Conservation (phyloP, 78 protist genomes). For the Planoprotostelium fungivorum region DNA sequence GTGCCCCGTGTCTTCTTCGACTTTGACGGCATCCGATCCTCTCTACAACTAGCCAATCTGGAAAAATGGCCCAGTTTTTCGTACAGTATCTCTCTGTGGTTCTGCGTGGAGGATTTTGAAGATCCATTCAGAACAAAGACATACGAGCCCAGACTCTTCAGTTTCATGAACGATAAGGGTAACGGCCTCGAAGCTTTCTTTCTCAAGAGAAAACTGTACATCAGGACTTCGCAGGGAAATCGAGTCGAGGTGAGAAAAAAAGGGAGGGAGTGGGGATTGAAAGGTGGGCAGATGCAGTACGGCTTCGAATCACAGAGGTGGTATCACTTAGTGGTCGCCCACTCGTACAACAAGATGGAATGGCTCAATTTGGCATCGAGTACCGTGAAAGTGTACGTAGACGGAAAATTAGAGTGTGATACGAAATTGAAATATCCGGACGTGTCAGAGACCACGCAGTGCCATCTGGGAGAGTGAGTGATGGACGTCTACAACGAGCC, state of each 20-base stretch:
- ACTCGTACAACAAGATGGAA: background rate
- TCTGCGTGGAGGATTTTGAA: background rate
- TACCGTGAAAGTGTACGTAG: background rate
- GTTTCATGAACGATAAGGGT: conserved; percentile 32
- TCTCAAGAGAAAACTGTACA: background rate
- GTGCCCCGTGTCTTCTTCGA: background rate
- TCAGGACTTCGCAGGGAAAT: background rate
- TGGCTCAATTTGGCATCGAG: background rate
- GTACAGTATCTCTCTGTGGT: background rate
- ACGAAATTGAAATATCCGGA: background rate
- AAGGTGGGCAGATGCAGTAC: background rate
- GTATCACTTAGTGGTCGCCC: background rate
- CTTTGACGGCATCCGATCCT: background rate
- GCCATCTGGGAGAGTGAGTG: background rate
- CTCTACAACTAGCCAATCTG: background rate
- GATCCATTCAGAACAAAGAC: background rate
- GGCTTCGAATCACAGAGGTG: background rate
- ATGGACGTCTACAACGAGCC: background rate
- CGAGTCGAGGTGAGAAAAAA: background rate
- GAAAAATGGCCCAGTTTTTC: background rate
- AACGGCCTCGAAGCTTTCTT: conserved; percentile 37
- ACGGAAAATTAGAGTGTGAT: background rate
- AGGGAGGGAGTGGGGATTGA: background rate
- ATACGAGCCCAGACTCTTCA: conserved; percentile 40
- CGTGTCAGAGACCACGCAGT: background rate